Base-by-base conservation (phyloP, 2,329 filamentous ascomycete species). In the Diaporthe humulicola region DNA sequence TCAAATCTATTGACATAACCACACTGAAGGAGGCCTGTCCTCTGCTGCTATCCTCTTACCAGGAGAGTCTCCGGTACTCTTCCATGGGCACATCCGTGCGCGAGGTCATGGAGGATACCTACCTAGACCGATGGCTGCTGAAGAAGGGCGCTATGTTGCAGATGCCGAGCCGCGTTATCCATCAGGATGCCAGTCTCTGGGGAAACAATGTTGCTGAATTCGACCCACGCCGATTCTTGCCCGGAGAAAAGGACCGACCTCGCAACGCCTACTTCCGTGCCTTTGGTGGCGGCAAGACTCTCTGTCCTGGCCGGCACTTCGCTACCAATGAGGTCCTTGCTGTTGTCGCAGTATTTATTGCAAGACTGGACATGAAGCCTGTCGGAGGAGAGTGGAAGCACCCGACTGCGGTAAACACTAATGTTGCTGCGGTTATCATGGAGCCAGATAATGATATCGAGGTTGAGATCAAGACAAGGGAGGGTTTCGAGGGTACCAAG, bases 61-160 rank as follows among this genome's bases (percentile, higher is more conserved):
- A 87, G 66, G 86, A 88, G 75, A 82, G 82, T 2, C 80, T 87
- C 12, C 83, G 86, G 4, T 80, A 81, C 64, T 79, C 82, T 58
- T 82, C 81, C 33, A 83, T 83, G 38, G 84, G 84, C 4, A 81
- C 82, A 48, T 85, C 83, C 2, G 76, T 80, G 15, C 77, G 79
- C 42, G 78, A 80, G 54, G 80, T 81, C 0, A 79, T 80, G 77
- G 80, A 81, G 74, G 79, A 81, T 22, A 80, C 79, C 2, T 78
- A 81, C 40, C 78, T 81, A 10, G 76, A 76, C 36, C 73, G 70
- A n/a, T 81, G 77, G 77, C 70, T 80, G 4, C 71, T 81, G 12
- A 81, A 81, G 73, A 81, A 79, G 22, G 79, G 79, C 8, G 78
- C 79, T 9, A 78, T 81, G 77, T 25, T 81, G 28, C 79, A 80